These are phyloP conservation scores for Teunomyces funiuensis DNA, from an alignment of 805 yeast species.

Conservation along the genomic window DNA sequence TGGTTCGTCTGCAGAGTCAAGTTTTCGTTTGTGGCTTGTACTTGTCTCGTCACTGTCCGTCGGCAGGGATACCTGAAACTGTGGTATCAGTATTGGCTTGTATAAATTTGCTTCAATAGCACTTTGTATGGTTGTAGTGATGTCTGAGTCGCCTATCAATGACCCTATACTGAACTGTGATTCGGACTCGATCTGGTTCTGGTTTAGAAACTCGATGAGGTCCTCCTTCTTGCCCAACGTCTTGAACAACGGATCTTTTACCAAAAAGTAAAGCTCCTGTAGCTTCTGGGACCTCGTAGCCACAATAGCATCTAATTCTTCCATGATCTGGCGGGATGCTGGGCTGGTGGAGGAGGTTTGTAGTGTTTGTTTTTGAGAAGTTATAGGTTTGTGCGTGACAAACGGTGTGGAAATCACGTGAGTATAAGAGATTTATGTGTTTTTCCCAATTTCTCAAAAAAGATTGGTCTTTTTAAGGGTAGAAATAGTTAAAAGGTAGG, in stretches of 20 bases:
- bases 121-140: conserved; percentile 4
- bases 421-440: not conserved
- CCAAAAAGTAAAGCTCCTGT: conserved; percentile 21
- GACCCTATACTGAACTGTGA: conserved; percentile 4
- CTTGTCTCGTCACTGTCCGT: not conserved
- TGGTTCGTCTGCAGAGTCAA: conserved; percentile 1
- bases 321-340: conserved; percentile 1
- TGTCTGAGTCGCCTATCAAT: conserved; percentile 3
- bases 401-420: conserved; percentile 24
- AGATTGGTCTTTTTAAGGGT: too few relatives aligned
- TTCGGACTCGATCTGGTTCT: not conserved
- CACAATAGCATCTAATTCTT: conserved; percentile 7
- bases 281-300: conserved; percentile 16
- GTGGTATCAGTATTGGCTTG: conserved; percentile 1
- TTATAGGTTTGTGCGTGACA: conserved; percentile 16
- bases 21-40: not conserved
- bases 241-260: conserved; percentile 12
- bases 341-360: not conserved
- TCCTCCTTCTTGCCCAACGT: conserved; percentile 2
- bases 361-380: not conserved
- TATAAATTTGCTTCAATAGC: conserved; percentile 6
- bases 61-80: not conserved
- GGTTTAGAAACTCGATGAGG: conserved; percentile 7
- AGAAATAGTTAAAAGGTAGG: too few relatives aligned
- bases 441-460: too few relatives aligned